These are phyloP conservation scores for Penicillium sp. DNA, from an alignment of 2,329 filamentous ascomycete species.

Conservation along the genomic window DNA sequence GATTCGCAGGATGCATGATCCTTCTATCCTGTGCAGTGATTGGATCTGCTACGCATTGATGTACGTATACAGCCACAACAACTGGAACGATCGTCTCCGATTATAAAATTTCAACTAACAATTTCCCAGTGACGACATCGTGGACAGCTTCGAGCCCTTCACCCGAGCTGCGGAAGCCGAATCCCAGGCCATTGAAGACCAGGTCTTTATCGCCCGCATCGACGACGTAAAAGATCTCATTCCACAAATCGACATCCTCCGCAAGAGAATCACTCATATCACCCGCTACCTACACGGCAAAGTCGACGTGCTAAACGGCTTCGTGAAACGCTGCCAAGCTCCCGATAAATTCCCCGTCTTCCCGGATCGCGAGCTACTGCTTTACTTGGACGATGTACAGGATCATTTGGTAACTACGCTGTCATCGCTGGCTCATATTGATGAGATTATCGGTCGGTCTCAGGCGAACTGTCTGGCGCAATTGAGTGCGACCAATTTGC, in stretches of 20 bases:
- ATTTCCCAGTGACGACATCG: constrained; percentile 77
- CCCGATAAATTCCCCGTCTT: constrained; percentile 85
- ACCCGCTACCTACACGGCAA: constrained; percentile 90
- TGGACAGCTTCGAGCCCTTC: constrained; percentile 87
- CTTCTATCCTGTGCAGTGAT: constrained; percentile 86
- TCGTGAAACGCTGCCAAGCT: constrained; percentile 90
- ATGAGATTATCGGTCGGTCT: constrained; percentile 90
- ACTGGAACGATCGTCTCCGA: too few species aligned
- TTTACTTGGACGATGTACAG: constrained; percentile 96
- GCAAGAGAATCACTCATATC: constrained; percentile 90
- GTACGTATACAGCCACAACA: constrained; percentile 57
- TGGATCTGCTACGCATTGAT: constrained; percentile 99
- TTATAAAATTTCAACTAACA: not conserved
- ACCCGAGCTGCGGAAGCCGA: constrained; percentile 82
- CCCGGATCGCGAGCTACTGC: constrained; percentile 88
- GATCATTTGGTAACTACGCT: constrained; percentile 99
- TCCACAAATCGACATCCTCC: constrained; percentile 79
- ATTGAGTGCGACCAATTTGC: constrained; percentile 85
- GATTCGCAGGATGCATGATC: constrained; percentile 87
- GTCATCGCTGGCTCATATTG: constrained; percentile 88
- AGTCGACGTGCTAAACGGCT: constrained; percentile 92
- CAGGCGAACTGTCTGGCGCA: constrained; percentile 96
- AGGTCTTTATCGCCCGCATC: constrained; percentile 85
- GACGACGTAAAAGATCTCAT: constrained; percentile 86
- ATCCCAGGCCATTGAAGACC: constrained; percentile 90